Evolutionary conservation across 176 grass and related monocot species (phyloP).

Genomic region (Oryza nivara): DNA sequence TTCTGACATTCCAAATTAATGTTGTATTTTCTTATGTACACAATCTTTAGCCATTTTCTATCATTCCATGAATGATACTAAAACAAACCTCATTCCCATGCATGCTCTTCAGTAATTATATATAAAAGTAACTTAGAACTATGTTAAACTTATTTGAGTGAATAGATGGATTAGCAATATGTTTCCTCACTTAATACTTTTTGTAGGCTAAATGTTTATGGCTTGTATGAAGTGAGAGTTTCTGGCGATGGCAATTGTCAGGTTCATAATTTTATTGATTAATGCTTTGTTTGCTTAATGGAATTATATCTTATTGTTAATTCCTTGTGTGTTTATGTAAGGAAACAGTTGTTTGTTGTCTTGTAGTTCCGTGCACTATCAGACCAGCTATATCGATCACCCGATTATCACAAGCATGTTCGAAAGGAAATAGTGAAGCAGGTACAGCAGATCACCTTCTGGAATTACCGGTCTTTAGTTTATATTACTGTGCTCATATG

Average conservation of each 20-base stretch:
- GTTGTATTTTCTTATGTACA: slow-evolving; percentile 3
- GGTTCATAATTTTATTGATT: slow-evolving; percentile 48
- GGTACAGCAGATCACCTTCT: slow-evolving; percentile 47
- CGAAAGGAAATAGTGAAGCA: slow-evolving; percentile 98
- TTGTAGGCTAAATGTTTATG: slow-evolving; percentile 89
- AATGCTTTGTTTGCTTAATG: slow-evolving; percentile 20
- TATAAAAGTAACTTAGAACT: slow-evolving; percentile 14
- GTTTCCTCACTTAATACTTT: slow-evolving; percentile 16
- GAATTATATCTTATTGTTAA: slow-evolving; percentile 22
- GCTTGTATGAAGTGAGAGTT: slow-evolving; percentile 86
- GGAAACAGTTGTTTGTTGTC: slow-evolving; percentile 24
- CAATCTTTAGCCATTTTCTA: slow-evolving; percentile 33
- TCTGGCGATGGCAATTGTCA: slow-evolving; percentile 99
- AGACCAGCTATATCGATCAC: slow-evolving; percentile 86
- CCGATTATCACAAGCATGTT: slow-evolving; percentile 91
- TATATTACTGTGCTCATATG: slow-evolving; percentile 16
- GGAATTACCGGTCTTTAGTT: slow-evolving; percentile 22
- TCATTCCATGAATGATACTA: neutral
- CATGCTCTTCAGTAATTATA: slow-evolving; percentile 1
- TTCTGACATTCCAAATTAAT: slow-evolving; percentile 16
- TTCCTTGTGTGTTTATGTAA: slow-evolving; percentile 18
- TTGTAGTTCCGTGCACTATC: slow-evolving; percentile 96
- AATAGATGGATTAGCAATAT: slow-evolving; percentile 26
- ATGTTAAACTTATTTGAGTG: slow-evolving; percentile 23
- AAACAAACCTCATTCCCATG: neutral